Evolutionary conservation across 192 early-diverging fungal species (phyloP).

Genomic region (Backusella circina): DNA sequence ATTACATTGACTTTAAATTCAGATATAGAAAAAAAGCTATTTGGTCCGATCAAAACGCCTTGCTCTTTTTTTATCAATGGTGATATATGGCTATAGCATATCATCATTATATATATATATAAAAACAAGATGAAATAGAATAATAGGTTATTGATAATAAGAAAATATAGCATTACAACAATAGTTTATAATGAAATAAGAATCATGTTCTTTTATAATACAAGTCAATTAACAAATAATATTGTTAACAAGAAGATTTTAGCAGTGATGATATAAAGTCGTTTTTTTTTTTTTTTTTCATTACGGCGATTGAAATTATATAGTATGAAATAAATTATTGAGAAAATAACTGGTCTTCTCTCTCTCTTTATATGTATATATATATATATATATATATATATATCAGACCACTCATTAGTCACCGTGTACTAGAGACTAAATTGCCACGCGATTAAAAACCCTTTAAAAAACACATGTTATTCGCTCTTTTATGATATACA

Average conservation of each 20-base stretch:
- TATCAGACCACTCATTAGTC: not conserved
- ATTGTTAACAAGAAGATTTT: not conserved
- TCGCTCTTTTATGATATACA: not conserved
- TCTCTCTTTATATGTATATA: not conserved
- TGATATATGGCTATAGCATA: not conserved
- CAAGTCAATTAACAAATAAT: not conserved
- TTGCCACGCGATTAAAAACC: not conserved
- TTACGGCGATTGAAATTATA: conserved; percentile 3
- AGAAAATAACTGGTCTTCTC: not conserved
- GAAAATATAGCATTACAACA: not conserved
- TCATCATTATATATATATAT: too few relatives aligned
- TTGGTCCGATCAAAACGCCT: not conserved
- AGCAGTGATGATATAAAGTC: not conserved
- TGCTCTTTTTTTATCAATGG: not conserved
- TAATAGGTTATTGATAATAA: not conserved
- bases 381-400: not conserved
- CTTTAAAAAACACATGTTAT: not conserved
- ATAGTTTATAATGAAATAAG: not conserved
- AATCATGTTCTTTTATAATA: not conserved
- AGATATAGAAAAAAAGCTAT: not conserved
- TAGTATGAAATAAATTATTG: not conserved
- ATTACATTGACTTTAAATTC: not conserved
- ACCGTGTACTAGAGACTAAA: not conserved
- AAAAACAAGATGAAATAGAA: not conserved
- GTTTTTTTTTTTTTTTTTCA: not conserved